Conservation (phyloP, 106 monocot genomes). For the Allium cepa region DNA sequence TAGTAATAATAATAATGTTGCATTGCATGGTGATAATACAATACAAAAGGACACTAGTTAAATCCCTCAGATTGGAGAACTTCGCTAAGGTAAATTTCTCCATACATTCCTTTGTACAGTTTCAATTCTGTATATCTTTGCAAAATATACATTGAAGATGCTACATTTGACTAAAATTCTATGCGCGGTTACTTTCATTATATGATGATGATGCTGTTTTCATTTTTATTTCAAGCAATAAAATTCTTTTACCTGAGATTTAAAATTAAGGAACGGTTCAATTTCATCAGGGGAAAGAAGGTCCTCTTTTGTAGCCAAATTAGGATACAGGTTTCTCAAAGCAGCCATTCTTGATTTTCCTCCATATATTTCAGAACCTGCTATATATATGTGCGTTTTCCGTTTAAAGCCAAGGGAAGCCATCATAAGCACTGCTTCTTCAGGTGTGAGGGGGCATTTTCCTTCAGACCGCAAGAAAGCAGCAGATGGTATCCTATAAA, state of each 20-base stretch:
- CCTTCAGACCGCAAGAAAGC: slow-evolving; percentile 74
- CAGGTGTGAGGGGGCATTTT: slow-evolving; percentile 88
- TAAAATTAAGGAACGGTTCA: slow-evolving; percentile 60
- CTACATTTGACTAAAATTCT: too few relatives aligned
- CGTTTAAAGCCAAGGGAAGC: slow-evolving; percentile 88
- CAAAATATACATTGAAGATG: too few relatives aligned
- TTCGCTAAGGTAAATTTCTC: too few relatives aligned
- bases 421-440: slow-evolving; percentile 97
- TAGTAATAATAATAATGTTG: too few relatives aligned
- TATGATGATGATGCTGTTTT: too few relatives aligned
- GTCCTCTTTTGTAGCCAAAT: slow-evolving; percentile 77
- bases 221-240: neutral
- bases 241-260: slow-evolving; percentile 61
- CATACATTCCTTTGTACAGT: too few relatives aligned
- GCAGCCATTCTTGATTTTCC: slow-evolving; percentile 82
- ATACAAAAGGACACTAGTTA: too few relatives aligned
- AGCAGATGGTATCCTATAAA: slow-evolving; percentile 72
- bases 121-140: too few relatives aligned
- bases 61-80: too few relatives aligned
- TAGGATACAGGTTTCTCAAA: slow-evolving; percentile 75
- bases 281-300: slow-evolving; percentile 78
- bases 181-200: too few relatives aligned
- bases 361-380: slow-evolving; percentile 94
- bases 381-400: slow-evolving; percentile 73
- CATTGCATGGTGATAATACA: too few relatives aligned